Conservation (phyloP, 768 basidiomycete species). For the Kwoniella sp. region DNA sequence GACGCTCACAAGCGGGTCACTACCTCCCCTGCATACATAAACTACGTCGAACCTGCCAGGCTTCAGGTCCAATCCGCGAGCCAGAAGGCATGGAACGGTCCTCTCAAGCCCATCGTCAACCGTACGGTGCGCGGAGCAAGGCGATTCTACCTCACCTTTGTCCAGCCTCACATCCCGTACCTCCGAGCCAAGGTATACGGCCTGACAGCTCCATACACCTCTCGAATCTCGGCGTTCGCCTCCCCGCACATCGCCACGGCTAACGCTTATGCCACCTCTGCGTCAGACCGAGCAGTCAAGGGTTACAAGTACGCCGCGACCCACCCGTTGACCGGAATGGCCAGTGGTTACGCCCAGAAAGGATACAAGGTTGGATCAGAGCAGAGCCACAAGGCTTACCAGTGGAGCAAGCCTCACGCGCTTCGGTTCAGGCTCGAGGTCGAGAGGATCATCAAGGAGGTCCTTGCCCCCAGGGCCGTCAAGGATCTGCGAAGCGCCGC, state of each 20-base stretch:
- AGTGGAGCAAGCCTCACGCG: slow-evolving; percentile 28
- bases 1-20: slow-evolving; percentile 3
- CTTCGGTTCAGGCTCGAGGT: slow-evolving; percentile 17
- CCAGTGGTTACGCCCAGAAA: slow-evolving; percentile 21
- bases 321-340: slow-evolving; percentile 35
- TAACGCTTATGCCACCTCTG: slow-evolving; percentile 13
- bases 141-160: slow-evolving; percentile 34
- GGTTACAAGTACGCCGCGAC: slow-evolving; percentile 19
- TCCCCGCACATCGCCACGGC: slow-evolving; percentile 29
- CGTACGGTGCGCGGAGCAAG: slow-evolving; percentile 17
- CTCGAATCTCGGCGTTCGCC: slow-evolving; percentile 16
- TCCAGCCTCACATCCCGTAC: slow-evolving; percentile 38
- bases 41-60: slow-evolving; percentile 22
- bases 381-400: slow-evolving; percentile 23
- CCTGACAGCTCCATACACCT: slow-evolving; percentile 31
- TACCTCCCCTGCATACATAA: slow-evolving; percentile 24
- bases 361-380: slow-evolving; percentile 13
- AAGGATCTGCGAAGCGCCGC: slow-evolving; percentile 12
- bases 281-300: slow-evolving; percentile 7
- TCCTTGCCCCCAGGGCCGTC: slow-evolving; percentile 27
- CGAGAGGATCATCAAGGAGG: slow-evolving; percentile 23
- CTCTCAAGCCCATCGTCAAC: slow-evolving; percentile 24
- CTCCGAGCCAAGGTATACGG: slow-evolving; percentile 14
- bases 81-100: slow-evolving; percentile 16
- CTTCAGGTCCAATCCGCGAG: not conserved